Percentiles rank a stretch among this genome's conserved stretches.
phyloP scores from a whole-genome alignment of 148 eudicot genomes.

The Camellia japonica region DNA sequence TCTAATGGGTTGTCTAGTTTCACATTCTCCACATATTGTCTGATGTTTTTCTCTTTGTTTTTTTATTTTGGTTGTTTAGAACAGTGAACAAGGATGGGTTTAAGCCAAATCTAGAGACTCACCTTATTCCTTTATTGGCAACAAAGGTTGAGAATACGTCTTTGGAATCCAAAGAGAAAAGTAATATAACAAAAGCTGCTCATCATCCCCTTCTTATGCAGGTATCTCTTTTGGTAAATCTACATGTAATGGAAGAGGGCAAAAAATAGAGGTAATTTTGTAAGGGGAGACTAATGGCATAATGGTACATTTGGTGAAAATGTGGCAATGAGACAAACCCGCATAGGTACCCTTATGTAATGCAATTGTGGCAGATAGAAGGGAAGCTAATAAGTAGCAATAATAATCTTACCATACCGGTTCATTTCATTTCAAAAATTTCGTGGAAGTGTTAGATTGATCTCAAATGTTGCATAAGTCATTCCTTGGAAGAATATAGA shows the following conservation, averaged over 20 bases:
- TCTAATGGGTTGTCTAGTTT: not conserved
- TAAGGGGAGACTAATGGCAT: conserved; percentile 1
- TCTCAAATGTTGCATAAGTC: not conserved
- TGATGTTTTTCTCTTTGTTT: not conserved
- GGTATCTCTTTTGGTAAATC: conserved; percentile 38
- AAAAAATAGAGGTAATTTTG: not conserved
- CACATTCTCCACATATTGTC: not conserved
- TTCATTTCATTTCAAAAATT: no score
- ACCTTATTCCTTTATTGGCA: conserved; percentile 78
- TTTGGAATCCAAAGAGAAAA: conserved; percentile 50
- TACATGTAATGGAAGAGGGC: not conserved
- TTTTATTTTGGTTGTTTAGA: conserved; percentile 39
- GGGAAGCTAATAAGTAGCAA: not conserved
- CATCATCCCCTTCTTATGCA: conserved; percentile 89
- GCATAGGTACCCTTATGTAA: not conserved
- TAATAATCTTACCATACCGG: no score
- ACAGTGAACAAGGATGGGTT: conserved; percentile 91
- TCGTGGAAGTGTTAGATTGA: not conserved
- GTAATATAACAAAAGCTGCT: conserved; percentile 41
- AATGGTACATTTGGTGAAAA: not conserved
- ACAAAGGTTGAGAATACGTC: conserved; percentile 50
- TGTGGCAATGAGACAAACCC: not conserved
- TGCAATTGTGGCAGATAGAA: not conserved
- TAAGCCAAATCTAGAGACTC: conserved; percentile 95
- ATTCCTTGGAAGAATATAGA: not conserved